Evolutionary conservation across 805 yeast genomes (phyloP).

Genomic region (Pichia thaimueangensis): DNA sequence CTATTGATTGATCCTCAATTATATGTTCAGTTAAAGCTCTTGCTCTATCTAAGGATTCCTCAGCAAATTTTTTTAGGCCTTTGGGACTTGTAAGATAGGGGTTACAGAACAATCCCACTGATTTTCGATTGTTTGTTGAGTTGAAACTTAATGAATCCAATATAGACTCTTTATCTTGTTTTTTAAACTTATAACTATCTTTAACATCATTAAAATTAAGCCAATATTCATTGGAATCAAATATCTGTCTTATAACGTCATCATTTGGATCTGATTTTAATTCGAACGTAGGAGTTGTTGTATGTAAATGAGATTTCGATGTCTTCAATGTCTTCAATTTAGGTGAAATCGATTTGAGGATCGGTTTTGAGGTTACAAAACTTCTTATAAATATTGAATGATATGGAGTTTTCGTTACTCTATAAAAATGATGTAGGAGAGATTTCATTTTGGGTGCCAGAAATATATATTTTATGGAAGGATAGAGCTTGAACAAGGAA

Average conservation of each 20-base stretch:
- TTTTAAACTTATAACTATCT: no score
- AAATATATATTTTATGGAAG: no score
- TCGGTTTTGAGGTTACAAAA: no score
- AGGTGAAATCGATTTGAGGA: no score
- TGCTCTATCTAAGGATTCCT: constrained; percentile 59
- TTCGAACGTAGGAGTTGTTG: not conserved
- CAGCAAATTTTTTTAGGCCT: constrained; percentile 65
- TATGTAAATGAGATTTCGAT: not conserved
- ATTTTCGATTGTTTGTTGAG: not conserved
- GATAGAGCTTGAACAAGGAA: no score
- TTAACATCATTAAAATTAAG: constrained; percentile 43
- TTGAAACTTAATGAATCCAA: not conserved
- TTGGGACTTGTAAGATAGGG: constrained; percentile 61
- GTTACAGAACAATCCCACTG: constrained; percentile 66
- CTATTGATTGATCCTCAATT: constrained; percentile 36
- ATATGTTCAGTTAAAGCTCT: constrained; percentile 54
- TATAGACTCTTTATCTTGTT: constrained; percentile 3
- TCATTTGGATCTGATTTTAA: not conserved
- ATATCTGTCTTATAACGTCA: constrained; percentile 40
- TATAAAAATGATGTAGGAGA: no score
- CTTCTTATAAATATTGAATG: no score
- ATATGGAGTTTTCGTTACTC: no score
- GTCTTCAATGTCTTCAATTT: not conserved
- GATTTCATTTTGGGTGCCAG: no score
- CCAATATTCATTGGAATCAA: constrained; percentile 60